phyloP scores from a whole-genome alignment of 257 asterid genomes.

The Gentiana straminea region DNA sequence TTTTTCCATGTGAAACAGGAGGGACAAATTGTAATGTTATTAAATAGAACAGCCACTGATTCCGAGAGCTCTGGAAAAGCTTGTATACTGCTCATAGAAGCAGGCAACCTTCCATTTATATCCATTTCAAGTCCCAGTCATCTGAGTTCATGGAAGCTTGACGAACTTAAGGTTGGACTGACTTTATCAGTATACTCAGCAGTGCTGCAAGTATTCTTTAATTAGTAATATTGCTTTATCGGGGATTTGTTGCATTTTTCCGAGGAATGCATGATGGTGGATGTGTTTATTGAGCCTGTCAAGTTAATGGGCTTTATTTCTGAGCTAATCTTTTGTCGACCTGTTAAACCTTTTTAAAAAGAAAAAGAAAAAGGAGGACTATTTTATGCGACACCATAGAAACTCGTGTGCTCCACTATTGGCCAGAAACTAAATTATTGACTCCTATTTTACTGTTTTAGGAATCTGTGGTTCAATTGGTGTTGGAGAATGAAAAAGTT shows the following conservation, averaged over 20 bases:
- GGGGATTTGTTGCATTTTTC: too few relatives aligned
- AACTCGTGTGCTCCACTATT: background rate
- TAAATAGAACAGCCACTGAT: constrained; percentile 42
- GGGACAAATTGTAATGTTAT: constrained; percentile 56
- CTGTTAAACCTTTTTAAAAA: background rate
- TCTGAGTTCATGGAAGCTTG: constrained; percentile 45
- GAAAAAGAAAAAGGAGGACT: background rate
- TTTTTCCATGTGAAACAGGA: constrained; percentile 46
- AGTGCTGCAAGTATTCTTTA: too few relatives aligned
- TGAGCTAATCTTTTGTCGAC: background rate
- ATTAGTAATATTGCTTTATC: too few relatives aligned
- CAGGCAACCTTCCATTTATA: constrained; percentile 59
- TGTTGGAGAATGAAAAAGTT: constrained; percentile 66
- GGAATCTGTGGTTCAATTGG: constrained; percentile 46
- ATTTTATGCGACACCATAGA: background rate
- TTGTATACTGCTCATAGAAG: constrained; percentile 64
- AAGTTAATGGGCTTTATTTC: background rate
- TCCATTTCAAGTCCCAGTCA: constrained; percentile 43
- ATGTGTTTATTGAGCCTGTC: background rate
- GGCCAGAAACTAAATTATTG: background rate
- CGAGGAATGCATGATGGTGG: too few relatives aligned
- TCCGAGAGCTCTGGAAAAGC: constrained; percentile 75
- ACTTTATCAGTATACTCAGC: constrained; percentile 1
- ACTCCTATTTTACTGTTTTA: constrained; percentile 16
- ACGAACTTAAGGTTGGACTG: constrained; percentile 46